Percentiles rank a stretch among this genome's conserved stretches.
phyloP scores from a whole-genome alignment of 331 rosid genomes.

The Quercus lobata region DNA sequence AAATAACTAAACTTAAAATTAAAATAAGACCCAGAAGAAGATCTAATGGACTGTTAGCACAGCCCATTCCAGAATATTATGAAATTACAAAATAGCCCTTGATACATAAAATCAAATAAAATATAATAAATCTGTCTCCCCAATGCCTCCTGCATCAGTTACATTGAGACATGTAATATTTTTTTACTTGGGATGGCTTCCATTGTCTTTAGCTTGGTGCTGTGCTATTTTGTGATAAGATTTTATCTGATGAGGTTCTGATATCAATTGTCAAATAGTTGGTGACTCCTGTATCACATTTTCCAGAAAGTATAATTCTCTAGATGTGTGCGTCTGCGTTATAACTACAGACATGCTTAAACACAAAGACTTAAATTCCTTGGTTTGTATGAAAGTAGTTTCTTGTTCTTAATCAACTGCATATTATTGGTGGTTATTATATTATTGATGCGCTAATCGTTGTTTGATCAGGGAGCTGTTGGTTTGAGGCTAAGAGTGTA shows the following conservation, averaged over 20 bases:
- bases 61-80: too few relatives aligned
- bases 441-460: slow-evolving; percentile 33
- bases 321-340: background rate
- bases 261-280: slow-evolving; percentile 5
- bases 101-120: too few relatives aligned
- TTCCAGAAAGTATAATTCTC: background rate
- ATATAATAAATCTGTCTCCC: too few relatives aligned
- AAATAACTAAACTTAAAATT: too few relatives aligned
- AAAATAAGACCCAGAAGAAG: too few relatives aligned
- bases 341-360: background rate
- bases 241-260: background rate
- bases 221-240: background rate
- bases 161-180: background rate
- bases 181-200: background rate
- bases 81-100: too few relatives aligned
- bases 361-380: slow-evolving; percentile 3
- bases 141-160: background rate
- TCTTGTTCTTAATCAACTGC: slow-evolving; percentile 1
- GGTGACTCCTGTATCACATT: background rate
- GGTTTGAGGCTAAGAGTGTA: slow-evolving; percentile 92
- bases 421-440: slow-evolving; percentile 1
- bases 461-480: slow-evolving; percentile 94
- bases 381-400: background rate
- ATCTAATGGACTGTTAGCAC: too few relatives aligned
- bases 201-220: background rate